Percentiles rank a stretch among this genome's conserved stretches.
Conservation (phyloP, 2,329 filamentous ascomycete genomes). For the Penicillium frequentans region DNA sequence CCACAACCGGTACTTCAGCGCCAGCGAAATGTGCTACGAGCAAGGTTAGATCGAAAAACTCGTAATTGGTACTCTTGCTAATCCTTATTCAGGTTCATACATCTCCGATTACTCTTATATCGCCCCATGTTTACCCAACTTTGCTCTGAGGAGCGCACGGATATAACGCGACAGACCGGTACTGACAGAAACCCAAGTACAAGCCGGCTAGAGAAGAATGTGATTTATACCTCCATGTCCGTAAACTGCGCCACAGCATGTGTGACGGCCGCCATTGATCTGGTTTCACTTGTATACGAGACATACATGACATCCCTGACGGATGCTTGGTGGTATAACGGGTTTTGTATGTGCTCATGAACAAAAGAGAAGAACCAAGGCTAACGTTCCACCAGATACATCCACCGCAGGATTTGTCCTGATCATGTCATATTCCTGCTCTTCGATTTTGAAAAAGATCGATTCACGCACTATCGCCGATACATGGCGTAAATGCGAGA, state of each 20-base stretch:
- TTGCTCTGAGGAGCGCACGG: conserved; percentile 24
- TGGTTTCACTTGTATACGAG: conserved; percentile 31
- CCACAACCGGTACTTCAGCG: conserved; percentile 17
- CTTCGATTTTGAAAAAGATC: conserved; percentile 20
- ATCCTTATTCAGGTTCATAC: conserved; percentile 26
- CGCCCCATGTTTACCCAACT: conserved; percentile 36
- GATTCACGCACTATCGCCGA: conserved; percentile 17
- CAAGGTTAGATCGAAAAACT: conserved; percentile 18
- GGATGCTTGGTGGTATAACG: conserved; percentile 43
- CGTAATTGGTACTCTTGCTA: not conserved
- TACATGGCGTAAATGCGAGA: conserved; percentile 29
- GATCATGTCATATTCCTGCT: conserved; percentile 30
- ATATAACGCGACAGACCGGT: conserved; percentile 5
- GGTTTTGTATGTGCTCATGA: conserved; percentile 33
- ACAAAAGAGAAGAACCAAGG: not conserved
- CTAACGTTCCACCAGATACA: conserved; percentile 22
- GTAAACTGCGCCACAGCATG: conserved; percentile 34
- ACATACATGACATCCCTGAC: conserved; percentile 28
- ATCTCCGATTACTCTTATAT: conserved; percentile 36
- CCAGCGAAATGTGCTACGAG: conserved; percentile 32
- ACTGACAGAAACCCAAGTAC: conserved; percentile 1
- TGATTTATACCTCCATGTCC: conserved; percentile 27
- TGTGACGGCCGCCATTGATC: conserved; percentile 29
- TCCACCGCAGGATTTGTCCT: conserved; percentile 33
- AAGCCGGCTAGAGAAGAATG: conserved; percentile 12